Base-by-base conservation (phyloP, 1,284 basidiomycete species). In the Austropuccinia psidii region DNA sequence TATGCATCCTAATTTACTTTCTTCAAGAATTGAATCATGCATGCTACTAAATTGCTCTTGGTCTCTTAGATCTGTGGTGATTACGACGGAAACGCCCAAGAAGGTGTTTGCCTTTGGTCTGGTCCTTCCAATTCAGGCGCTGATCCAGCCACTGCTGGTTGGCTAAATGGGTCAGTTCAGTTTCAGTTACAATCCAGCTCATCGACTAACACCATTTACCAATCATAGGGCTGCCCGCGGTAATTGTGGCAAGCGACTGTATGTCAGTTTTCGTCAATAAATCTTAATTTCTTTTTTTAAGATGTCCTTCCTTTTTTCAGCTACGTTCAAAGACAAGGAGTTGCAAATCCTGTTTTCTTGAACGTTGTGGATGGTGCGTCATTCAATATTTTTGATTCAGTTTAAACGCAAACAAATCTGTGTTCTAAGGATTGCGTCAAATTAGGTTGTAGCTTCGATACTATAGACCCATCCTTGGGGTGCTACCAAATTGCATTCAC, bases 61-160 rank as follows among this genome's bases (percentile, higher is more conserved):
- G 39, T 33, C 2, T 19, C 49, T n/a, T 29, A 64, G 61, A 64
- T 64, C n/a, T 64, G 61, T 15, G 61, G 43, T 31, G 31, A 47
- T 17, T 57, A 68, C 43, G 39, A 55, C 21, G 31, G 52, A 24
- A 52, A 68, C 1, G 37, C 37, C 21, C 50, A 68, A 27, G 45
- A 55, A 52, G 66, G 66, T 8, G 52, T 68, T 39, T 68, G 66
- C 21, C 66, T 68, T 27, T 68, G 66, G 66, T 55, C 35, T 21
- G 66, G 66, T 33, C 41, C 43, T 33, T 27, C 27, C 39, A 35
- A 41, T 47, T 11, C 31, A 33, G n/a, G 7, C 13, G 31, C 13
- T 17, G 29, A 27, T n/a, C 24, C 11, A 19, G 37, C 45, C 21
- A 27, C 17, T 2, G 49, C 43, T 19, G 61, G 61, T 49, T 64